Base-by-base conservation (phyloP, 768 basidiomycete species). In the Lactifluus echinatus region DNA sequence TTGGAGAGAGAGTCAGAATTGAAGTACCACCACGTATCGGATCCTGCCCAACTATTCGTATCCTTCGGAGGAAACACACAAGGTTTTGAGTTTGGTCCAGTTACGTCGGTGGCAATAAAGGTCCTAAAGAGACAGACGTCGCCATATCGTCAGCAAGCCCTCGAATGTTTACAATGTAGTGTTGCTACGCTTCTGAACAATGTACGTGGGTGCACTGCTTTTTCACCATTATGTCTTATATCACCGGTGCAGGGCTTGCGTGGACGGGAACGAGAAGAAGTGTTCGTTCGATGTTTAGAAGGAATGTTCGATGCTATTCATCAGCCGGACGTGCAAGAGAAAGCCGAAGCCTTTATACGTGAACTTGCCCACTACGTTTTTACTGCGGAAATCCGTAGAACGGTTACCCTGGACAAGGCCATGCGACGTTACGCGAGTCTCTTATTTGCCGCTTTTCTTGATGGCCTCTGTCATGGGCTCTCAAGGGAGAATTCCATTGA, bases 241-340 rank as follows among this genome's bases (percentile, higher is more conserved):
- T 21, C 15, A 7, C 4, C 17, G 31, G 28, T 39, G 21, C 68
- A 93, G 88, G 88, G 86, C 26, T 74, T 86, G 14, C 76, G 77
- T 59, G 81, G 83, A 2, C 83, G 83, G 17, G 89, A 90, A 57
- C 78, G 84, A 33, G 87, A 91, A 62, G 76, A 83, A 7, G 77
- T 87, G 5, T 92, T 95, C 66, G 71, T 83, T 8, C 74, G 73
- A 57, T 78, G 81, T 31, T 69, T 94, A 52, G 83, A 90, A 67
- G 89, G 89, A 12, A 68, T 93, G 15, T 88, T 90, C 65, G 87
- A 91, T 57, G 83, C 88, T 0, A 69, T 87, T 2, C 80, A 89
- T 61, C 66, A 86, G 23, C 73, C 82, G 1, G 89, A 93, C 56
- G 72, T 88, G 42, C 76, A 81, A 62, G 78, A 78, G 26, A 78